Conservation (phyloP, 1,284 basidiomycete genomes). For the Neonothopanus nambi region DNA sequence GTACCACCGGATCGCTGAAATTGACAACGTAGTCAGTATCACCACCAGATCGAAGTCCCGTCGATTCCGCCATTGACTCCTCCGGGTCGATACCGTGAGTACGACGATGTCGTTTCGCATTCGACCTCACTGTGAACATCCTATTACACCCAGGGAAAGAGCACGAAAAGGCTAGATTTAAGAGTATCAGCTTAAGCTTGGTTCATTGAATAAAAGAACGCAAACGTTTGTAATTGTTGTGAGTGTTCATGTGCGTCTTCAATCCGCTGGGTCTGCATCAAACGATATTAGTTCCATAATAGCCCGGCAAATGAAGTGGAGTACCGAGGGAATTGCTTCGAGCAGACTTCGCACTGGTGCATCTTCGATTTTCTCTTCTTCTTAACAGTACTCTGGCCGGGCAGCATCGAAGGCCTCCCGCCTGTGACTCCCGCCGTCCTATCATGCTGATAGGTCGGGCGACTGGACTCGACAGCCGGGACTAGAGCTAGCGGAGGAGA, state of each 20-base stretch:
- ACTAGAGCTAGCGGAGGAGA: background rate
- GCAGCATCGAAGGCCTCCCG: background rate
- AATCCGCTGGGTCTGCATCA: constrained; percentile 58
- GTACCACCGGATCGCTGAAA: constrained; percentile 12
- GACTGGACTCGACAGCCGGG: background rate
- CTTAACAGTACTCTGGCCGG: background rate
- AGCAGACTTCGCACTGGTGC: constrained; percentile 54
- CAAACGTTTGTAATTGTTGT: constrained; percentile 67
- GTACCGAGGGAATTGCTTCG: constrained; percentile 56
- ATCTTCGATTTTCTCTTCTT: constrained; percentile 47
- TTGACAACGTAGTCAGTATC: constrained; percentile 9
- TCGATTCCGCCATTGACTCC: background rate
- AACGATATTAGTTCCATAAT: background rate
- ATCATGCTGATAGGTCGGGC: background rate
- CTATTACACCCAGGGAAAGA: constrained; percentile 53
- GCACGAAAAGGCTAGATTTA: constrained; percentile 52
- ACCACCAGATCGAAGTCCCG: background rate
- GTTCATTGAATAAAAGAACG: constrained; percentile 9
- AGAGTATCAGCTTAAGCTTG: background rate
- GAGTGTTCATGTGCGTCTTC: constrained; percentile 71
- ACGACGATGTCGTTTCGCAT: constrained; percentile 62
- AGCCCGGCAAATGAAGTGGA: background rate
- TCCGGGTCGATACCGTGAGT: constrained; percentile 39
- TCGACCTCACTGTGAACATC: constrained; percentile 63
- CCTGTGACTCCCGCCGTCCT: background rate